Evolutionary conservation across 768 basidiomycete genomes (phyloP), one percentile per base, ranked within the genome.

Genomic region (Heimioporus sp.): DNA sequence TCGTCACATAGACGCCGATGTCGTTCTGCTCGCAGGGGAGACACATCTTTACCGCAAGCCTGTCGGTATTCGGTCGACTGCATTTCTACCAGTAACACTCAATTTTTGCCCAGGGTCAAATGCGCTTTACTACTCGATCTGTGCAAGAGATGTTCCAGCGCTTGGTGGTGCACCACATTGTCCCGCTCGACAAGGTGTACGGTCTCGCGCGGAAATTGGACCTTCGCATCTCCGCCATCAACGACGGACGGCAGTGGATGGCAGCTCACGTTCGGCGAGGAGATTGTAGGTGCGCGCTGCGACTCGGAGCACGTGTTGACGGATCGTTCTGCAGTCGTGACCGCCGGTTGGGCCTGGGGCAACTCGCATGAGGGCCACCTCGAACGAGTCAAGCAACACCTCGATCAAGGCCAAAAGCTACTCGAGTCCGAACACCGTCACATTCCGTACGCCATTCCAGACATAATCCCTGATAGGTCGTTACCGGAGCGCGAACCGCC

Each of bases 1-100:
- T 46, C 49, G 43, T 16, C 48, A 64, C 34, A 35, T 68, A 19
- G 57, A 65, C 20, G 65, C 68, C 15, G 70, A 75, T 42, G 65
- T 76, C 30, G 56, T 76, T 11, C 41, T 74, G 4, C 70, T 76
- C 49, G 69, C 65, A 17, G 76, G 75, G 24, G 72, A 75, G 54
- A 70, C 65, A 0, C 74, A 73, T 51, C 56, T 72, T 16, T 63
- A 40, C 35, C 58, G 66, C 19, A 68, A 61, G 19, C 58, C 64
- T 43, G 66, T 67, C 28, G 8, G 56, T 56, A 43, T 49, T 41
- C 9, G 9, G 37, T 16, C 28, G 36, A 40, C 13, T 32, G 12
- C 12, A 20, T 5, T 43, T 52, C 10, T 28, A 6, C 37, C 1
- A 16, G 17, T 32, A 16, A 31, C 12, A 19, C 49, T 52, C 11